A percentile compares a stretch with the other conserved stretches of the same genome.
Conservation (phyloP, 2,329 filamentous ascomycete species). For the Hymenoscyphus occultus region DNA sequence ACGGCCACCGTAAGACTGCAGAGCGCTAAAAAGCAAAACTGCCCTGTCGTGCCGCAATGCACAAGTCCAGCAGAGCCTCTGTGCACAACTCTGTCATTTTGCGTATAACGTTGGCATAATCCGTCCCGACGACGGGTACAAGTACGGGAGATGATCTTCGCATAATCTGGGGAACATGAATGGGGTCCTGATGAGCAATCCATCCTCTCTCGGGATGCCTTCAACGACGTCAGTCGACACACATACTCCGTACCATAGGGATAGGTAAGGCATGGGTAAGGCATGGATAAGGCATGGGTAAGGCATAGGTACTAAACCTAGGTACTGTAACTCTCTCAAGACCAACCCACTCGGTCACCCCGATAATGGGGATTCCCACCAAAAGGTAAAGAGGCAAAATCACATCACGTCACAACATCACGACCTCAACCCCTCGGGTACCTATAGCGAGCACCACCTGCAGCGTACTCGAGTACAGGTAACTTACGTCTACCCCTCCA, state of each 20-base stretch:
- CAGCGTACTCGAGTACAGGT: too few species aligned
- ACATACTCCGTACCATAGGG: too few species aligned
- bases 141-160: conserved; percentile 1
- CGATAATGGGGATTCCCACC: neutral
- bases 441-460: too few species aligned
- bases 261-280: too few species aligned
- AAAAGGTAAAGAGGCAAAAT: neutral
- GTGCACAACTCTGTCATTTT: conserved; percentile 15
- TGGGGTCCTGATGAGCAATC: neutral
- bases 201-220: neutral
- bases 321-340: neutral
- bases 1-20: conserved; percentile 19
- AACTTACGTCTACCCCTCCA: neutral
- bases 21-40: conserved; percentile 21
- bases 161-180: conserved; percentile 1
- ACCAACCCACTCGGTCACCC: neutral
- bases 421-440: neutral
- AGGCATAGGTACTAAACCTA: too few species aligned
- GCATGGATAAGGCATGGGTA: too few species aligned
- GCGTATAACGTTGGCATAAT: conserved; percentile 11
- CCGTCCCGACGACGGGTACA: neutral
- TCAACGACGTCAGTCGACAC: neutral
- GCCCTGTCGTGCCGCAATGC: conserved; percentile 6
- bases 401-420: neutral
- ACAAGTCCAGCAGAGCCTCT: conserved; percentile 18